Conservation (phyloP, 2,329 filamentous ascomycete species). For the Penicillium sp. region DNA sequence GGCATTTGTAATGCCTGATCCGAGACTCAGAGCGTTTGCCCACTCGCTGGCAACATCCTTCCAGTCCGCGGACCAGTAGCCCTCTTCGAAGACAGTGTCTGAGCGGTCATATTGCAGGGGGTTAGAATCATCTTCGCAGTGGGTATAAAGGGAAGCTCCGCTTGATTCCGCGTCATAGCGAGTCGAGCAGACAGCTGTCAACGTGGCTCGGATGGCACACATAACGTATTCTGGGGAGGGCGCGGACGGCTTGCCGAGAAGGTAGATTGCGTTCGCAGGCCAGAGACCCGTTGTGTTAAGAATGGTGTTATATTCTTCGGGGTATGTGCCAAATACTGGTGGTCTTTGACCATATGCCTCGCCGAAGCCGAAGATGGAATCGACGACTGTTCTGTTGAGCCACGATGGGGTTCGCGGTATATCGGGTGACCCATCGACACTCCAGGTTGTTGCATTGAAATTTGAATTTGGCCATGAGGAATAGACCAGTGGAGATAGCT, state of each 20-base stretch:
- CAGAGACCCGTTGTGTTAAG: constrained; percentile 51
- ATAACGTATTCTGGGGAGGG: constrained; percentile 58
- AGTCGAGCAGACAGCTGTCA: constrained; percentile 67
- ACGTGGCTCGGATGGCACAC: constrained; percentile 65
- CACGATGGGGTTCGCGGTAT: constrained; percentile 42
- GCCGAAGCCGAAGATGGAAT: constrained; percentile 71
- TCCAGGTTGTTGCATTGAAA: constrained; percentile 31
- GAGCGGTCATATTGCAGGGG: constrained; percentile 55
- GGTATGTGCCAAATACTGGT: constrained; percentile 57
- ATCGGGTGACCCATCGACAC: constrained; percentile 31
- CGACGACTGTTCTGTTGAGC: constrained; percentile 60
- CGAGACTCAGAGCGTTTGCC: constrained; percentile 56
- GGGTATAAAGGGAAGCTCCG: constrained; percentile 60
- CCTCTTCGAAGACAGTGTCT: constrained; percentile 33
- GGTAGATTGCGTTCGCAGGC: constrained; percentile 60
- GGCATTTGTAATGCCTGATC: constrained; percentile 54
- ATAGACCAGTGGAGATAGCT: constrained; percentile 66
- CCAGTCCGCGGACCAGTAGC: constrained; percentile 51
- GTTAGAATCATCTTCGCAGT: constrained; percentile 62
- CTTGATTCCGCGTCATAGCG: constrained; percentile 51
- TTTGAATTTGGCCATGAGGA: constrained; percentile 54
- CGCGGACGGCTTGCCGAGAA: constrained; percentile 56
- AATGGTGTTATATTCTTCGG: constrained; percentile 65
- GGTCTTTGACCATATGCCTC: constrained; percentile 51
- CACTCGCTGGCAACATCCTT: constrained; percentile 56